Conservation (phyloP, 192 early-diverging fungal species). For the Backusella westeae region DNA sequence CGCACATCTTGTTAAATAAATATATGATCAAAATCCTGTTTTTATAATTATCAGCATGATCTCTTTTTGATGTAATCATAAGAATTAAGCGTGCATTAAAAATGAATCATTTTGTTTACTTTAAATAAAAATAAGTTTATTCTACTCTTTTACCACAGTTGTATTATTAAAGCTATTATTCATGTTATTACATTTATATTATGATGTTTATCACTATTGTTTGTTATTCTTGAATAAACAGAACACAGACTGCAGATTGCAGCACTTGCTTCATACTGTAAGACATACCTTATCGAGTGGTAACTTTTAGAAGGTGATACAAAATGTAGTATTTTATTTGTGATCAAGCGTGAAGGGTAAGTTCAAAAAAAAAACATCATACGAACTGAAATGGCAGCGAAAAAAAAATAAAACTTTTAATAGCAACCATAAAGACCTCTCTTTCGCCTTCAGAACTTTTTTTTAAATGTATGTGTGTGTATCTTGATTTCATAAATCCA, state of each 20-base stretch:
- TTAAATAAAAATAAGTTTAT: not conserved
- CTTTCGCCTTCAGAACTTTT: not conserved
- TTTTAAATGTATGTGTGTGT: not conserved
- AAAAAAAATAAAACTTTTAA: not conserved
- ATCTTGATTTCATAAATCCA: not conserved
- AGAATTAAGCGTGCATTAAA: not conserved
- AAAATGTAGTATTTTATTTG: not conserved
- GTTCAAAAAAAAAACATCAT: too few relatives aligned
- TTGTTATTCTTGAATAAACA: not conserved
- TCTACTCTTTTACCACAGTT: not conserved
- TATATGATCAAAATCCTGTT: not conserved
- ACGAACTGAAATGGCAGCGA: not conserved
- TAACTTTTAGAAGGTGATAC: not conserved
- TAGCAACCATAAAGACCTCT: not conserved
- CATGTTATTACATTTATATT: not conserved
- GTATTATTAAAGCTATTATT: not conserved
- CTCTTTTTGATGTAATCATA: not conserved
- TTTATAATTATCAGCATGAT: not conserved
- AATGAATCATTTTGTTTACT: not conserved
- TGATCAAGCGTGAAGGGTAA: too few relatives aligned
- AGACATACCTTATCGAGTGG: not conserved
- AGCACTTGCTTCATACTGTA: not conserved
- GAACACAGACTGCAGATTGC: not conserved
- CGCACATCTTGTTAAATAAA: not conserved
- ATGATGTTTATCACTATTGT: not conserved